Evolutionary conservation across 75 land plant genomes (phyloP), one percentile per base, ranked within the genome.

Genomic region (Selaginella moellendorffii): DNA sequence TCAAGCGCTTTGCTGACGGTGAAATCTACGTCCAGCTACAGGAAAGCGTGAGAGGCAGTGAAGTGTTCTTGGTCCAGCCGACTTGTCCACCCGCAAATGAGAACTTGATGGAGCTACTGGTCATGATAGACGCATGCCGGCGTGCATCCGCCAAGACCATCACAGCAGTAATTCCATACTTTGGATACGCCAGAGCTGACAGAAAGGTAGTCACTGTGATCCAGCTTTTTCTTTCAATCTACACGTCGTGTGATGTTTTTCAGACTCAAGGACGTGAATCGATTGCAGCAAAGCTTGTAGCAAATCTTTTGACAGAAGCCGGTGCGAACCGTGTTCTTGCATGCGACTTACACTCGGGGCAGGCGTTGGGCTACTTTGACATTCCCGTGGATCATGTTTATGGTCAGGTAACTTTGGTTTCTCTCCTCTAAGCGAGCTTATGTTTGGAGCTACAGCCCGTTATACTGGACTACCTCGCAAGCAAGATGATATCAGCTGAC

Each of bases 41-140:
- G 70, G 97, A 90, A 71, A 87, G 92, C 72, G 93, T 90, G 20
- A 76, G 97, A 68, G 97, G 97, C 1, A 87, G 97, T 73, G 92
- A 90, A 76, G 97, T 90, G 1, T 90, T 74, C 52, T 76, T 90
- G 2, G 85, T 90, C 59, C 97, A 90, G 69, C 97, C 97, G 28
- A 90, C 97, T 0, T 87, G 88, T 62, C 97, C 97, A n/a, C 92
- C 96, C 42, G 92, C 88, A 62, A 90, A 90, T 74, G 92, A 90
- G 59, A 90, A 90, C 69, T n/a, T n/a, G n/a, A n/a, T n/a, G n/a
- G n/a, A n/a, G n/a, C n/a, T n/a, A n/a, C n/a, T n/a, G n/a, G n/a
- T 90, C 27, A 90, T 90, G 97, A 82, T 90, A 31, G 97, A 90
- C 77, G 97, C 97, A 28, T 90, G 97, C 66, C 82, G 88, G n/a